phyloP scores from a whole-genome alignment of 768 basidiomycete species.

The Rhodosporidiobolus sp. region DNA sequence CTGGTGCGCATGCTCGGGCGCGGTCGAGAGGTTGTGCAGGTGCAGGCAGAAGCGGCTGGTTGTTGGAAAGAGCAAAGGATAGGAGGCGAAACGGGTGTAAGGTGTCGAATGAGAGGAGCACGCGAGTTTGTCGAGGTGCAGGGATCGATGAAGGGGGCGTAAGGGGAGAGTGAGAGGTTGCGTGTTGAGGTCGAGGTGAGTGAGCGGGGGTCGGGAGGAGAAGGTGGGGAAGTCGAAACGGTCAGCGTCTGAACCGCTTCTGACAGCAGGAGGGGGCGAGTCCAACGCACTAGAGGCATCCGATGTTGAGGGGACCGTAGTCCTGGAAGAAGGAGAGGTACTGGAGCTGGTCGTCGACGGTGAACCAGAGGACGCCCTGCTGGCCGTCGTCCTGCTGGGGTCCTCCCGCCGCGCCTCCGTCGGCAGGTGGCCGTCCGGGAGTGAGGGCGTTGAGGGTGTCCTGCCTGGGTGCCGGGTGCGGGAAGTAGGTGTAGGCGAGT shows the following conservation, averaged over 20 bases:
- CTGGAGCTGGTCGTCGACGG: conserved; percentile 83
- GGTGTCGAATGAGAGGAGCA: neutral
- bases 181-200: neutral
- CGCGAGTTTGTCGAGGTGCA: no score
- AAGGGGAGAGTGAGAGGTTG: neutral
- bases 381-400: neutral
- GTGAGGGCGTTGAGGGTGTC: conserved; percentile 21
- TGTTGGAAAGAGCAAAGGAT: neutral
- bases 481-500: conserved; percentile 38
- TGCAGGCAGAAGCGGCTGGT: conserved; percentile 66
- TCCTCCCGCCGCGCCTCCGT: neutral
- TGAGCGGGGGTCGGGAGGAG: neutral
- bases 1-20: conserved; percentile 46
- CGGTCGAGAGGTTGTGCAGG: conserved; percentile 83
- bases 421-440: neutral
- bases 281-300: conserved; percentile 40
- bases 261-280: neutral
- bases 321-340: conserved; percentile 94
- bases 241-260: neutral
- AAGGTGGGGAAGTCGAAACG: neutral
- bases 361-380: conserved; percentile 75
- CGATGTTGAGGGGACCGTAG: conserved; percentile 65
- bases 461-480: conserved; percentile 14
- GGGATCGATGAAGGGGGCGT: neutral
- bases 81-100: neutral